Evolutionary conservation across 2,329 filamentous ascomycete genomes (phyloP), one percentile per base, ranked within the genome.

Genomic region (Lecanosticta acicola): DNA sequence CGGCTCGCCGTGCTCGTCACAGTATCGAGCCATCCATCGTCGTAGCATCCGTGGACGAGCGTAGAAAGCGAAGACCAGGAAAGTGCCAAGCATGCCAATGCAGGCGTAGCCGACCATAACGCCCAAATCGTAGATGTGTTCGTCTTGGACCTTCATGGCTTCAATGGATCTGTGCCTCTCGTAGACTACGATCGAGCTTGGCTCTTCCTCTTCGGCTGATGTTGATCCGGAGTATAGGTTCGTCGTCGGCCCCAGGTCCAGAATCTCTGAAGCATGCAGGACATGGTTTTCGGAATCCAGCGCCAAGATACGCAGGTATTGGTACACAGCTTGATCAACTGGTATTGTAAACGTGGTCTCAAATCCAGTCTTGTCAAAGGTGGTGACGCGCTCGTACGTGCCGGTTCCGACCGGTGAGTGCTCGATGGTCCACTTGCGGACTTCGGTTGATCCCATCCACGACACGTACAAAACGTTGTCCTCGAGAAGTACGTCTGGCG

Each of bases 391-490:
- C 17, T 41, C 39, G 10, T 16, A 13, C 14, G 29, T 34, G 7
- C 16, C 7, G 4, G 39, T 29, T 19, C 19, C 14, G 7, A 29
- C 16, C 35, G 35, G 11, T 3, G 56, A 48, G 24, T 54, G 67
- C 53, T 70, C 72, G 49, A 78, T 71, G 4, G 66, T 56, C 77
- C 76, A 73, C 1, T 46, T 53, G 4, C 52, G 50, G 14, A 72
- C 59, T 41, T 71, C 67, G 0, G 71, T 73, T 0, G 68, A 68
- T 1, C 70, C 70, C 38, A 71, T 69, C 71, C 70, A 73, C 4
- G 71, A 76, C 2, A 78, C 72, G 57, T 75, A 79, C 3, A 71
- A 48, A 2, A 32, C 5, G 61, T 59, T 32, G 41, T 60, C 1
- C 53, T 63, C 11, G 26, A 53, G 19, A 2, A 54, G 51, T 1